Percentiles rank a stretch among this genome's conserved stretches.
Evolutionary conservation across 1,284 basidiomycete species (phyloP).

Genomic region (Tilletia indica): DNA sequence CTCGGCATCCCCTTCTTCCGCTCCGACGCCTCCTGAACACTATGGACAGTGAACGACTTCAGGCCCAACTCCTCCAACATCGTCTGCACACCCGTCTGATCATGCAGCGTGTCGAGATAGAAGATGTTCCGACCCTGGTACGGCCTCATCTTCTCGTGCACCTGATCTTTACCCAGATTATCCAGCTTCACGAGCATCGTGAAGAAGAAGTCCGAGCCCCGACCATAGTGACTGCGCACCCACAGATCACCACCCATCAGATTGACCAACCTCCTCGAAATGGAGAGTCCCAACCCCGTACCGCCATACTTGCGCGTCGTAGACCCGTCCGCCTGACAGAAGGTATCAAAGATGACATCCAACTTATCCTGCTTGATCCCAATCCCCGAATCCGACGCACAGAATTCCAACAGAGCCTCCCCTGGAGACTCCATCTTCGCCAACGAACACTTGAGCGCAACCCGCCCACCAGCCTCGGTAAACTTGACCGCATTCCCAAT

Average conservation of each 20-base stretch:
- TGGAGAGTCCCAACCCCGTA: slow-evolving; percentile 82
- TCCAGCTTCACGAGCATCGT: slow-evolving; percentile 65
- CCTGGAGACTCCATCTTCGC: slow-evolving; percentile 67
- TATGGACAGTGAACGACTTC: slow-evolving; percentile 73
- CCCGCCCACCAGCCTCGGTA: slow-evolving; percentile 80
- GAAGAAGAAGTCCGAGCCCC: slow-evolving; percentile 96
- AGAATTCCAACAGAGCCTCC: slow-evolving; percentile 87
- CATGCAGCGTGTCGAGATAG: slow-evolving; percentile 82
- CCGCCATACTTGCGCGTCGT: slow-evolving; percentile 81
- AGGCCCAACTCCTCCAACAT: slow-evolving; percentile 80
- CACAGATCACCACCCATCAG: slow-evolving; percentile 99
- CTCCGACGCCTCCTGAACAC: slow-evolving; percentile 70
- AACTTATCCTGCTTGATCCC: slow-evolving; percentile 99
- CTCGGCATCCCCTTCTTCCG: slow-evolving; percentile 76
- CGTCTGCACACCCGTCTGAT: slow-evolving; percentile 73
- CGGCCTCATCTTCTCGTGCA: slow-evolving; percentile 52
- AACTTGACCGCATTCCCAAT: slow-evolving; percentile 63
- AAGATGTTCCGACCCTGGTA: slow-evolving; percentile 62
- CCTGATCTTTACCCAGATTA: slow-evolving; percentile 41
- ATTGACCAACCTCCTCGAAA: slow-evolving; percentile 77
- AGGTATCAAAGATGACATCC: slow-evolving; percentile 98
- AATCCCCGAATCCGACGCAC: slow-evolving; percentile 95
- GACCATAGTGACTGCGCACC: slow-evolving; percentile 85
- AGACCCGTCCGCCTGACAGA: slow-evolving; percentile 89
- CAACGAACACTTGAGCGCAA: slow-evolving; percentile 81